phyloP scores from a whole-genome alignment of 768 basidiomycete species.

The Phlegmacium glaucopus region DNA sequence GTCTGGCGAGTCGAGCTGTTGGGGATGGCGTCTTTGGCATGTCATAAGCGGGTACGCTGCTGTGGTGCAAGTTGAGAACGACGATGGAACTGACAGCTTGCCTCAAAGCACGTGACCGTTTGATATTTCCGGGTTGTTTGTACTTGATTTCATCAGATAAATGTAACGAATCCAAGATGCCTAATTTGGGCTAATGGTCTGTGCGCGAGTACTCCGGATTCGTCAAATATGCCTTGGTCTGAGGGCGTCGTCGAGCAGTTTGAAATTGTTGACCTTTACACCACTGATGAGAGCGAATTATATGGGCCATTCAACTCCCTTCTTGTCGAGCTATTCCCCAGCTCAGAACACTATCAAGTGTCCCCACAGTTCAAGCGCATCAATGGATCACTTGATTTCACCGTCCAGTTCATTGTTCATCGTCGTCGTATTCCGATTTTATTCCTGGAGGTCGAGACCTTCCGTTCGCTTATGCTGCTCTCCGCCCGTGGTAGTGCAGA shows the following conservation, averaged over 20 bases:
- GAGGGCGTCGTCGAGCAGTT: slow-evolving; percentile 7
- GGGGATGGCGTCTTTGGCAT: too few species aligned
- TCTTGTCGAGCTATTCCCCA: slow-evolving; percentile 9
- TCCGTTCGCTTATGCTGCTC: slow-evolving; percentile 3
- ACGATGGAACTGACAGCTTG: too few species aligned
- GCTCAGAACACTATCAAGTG: slow-evolving; percentile 12
- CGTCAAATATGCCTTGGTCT: slow-evolving; percentile 8
- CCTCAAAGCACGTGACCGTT: too few species aligned
- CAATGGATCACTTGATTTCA: slow-evolving; percentile 7
- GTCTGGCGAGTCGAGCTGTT: too few species aligned
- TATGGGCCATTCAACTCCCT: slow-evolving; percentile 12
- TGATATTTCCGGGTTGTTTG: too few species aligned
- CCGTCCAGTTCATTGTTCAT: slow-evolving; percentile 10
- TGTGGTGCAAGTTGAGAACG: too few species aligned
- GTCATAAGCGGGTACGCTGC: too few species aligned
- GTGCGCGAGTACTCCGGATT: too few species aligned
- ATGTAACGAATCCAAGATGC: too few species aligned
- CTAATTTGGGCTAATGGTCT: too few species aligned
- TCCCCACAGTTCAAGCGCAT: slow-evolving; percentile 11
- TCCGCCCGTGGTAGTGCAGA: slow-evolving; percentile 12
- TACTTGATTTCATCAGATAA: too few species aligned
- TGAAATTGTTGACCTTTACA: slow-evolving; percentile 6
- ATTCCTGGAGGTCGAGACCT: slow-evolving; percentile 16
- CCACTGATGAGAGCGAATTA: slow-evolving; percentile 6
- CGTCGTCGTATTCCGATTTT: slow-evolving; percentile 9